Base-by-base conservation (phyloP, 768 basidiomycete species). In the Mycena alexandri region DNA sequence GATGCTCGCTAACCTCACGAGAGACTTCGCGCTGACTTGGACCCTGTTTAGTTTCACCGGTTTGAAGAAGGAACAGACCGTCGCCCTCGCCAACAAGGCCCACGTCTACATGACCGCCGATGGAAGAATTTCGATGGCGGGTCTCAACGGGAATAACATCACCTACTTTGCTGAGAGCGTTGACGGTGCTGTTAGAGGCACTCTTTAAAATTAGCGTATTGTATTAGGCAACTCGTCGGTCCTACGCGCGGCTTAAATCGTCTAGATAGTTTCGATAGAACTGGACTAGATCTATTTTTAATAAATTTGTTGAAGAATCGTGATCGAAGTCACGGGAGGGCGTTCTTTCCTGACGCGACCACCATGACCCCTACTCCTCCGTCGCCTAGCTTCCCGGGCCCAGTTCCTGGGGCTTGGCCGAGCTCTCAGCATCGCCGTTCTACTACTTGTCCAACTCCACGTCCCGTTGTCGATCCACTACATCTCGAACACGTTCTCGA, bases 21-120 rank as follows among this genome's bases (percentile, higher is more conserved):
- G 25, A 55, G 5, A 29, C 29, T 29, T 21, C 17, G 22, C 54
- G 16, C 57, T 60, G n/a, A 63, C 16, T 50, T 47, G 64, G 25
- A 55, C 65, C 46, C 6, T 12, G 13, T 54, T 24, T 73, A 93
- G 93, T 80, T 96, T 94, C 83, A 97, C 95, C 51, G 96, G 96
- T 22, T 80, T 97, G 73, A 90, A 88, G 68, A 82, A 89, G 25
- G 83, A 85, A 6, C 96, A 98, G 72, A 93, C 93, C 70, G 91
- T 92, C 74, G 86, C 85, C 7, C 86, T 97, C 57, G 93, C 95
- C 17, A 89, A 95, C 77, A 93, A 92, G 76, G 93, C 93, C 5
- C 94, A 96, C 77, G 84, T 97, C 69, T 97, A 97, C 81, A 93
- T 96, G 93, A 96, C 95, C n/a, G 84, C 86, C 63, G 93, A 96